Percentiles rank a stretch among this genome's conserved stretches.
These are phyloP conservation scores for Mortierella claussenii DNA, from an alignment of 192 early-diverging fungal genomes.

Conservation along the genomic window DNA sequence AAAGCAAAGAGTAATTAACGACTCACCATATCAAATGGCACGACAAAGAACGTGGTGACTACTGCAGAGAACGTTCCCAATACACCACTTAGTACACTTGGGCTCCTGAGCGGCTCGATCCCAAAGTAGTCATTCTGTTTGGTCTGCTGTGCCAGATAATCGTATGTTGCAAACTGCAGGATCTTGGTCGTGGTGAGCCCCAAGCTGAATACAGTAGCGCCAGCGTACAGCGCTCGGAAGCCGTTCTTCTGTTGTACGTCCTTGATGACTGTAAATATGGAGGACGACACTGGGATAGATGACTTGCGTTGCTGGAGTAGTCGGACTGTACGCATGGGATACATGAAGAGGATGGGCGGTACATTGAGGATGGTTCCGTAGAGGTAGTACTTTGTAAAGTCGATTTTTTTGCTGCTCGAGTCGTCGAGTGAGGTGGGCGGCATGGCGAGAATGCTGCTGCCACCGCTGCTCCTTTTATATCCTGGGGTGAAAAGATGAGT, in stretches of 20 bases:
- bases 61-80: slow-evolving; percentile 52
- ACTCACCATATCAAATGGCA: slow-evolving; percentile 54
- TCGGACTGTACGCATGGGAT: slow-evolving; percentile 54
- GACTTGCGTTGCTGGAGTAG: slow-evolving; percentile 50
- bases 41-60: slow-evolving; percentile 44
- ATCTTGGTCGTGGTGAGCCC: slow-evolving; percentile 48
- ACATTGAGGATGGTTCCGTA: slow-evolving; percentile 54
- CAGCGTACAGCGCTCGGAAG: slow-evolving; percentile 42
- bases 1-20: no score
- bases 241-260: slow-evolving; percentile 50
- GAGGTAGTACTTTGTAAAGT: slow-evolving; percentile 51
- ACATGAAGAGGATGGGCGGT: slow-evolving; percentile 50
- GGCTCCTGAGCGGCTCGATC: slow-evolving; percentile 21
- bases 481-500: background rate
- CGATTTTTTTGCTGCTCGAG: slow-evolving; percentile 43
- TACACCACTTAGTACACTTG: slow-evolving; percentile 23
- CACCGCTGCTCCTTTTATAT: background rate
- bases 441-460: slow-evolving; percentile 15
- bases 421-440: slow-evolving; percentile 37
- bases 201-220: slow-evolving; percentile 44
- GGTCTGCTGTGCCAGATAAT: slow-evolving; percentile 28
- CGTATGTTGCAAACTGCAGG: slow-evolving; percentile 54
- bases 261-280: slow-evolving; percentile 50
- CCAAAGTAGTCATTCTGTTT: slow-evolving; percentile 34
- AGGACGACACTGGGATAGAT: slow-evolving; percentile 46